phyloP scores from a whole-genome alignment of 1,139 yeast genomes.

The Ashbya aceris region DNA sequence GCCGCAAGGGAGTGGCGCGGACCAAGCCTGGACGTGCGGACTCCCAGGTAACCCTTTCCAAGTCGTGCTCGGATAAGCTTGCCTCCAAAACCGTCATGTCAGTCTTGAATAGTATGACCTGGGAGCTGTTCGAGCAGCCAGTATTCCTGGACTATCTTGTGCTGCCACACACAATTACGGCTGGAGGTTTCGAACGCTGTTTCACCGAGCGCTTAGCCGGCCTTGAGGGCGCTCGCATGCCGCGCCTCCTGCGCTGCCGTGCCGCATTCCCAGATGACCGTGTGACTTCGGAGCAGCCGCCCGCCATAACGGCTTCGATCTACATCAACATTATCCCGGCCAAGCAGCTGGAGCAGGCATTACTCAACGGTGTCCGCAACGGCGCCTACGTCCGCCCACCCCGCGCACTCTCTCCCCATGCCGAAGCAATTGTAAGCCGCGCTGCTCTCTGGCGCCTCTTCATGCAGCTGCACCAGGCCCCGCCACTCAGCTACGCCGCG shows the following conservation, averaged over 20 bases:
- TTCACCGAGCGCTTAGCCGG: slow-evolving; percentile 34
- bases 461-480: slow-evolving; percentile 6
- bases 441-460: slow-evolving; percentile 19
- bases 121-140: slow-evolving; percentile 34
- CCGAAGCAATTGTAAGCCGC: slow-evolving; percentile 29
- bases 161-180: slow-evolving; percentile 33
- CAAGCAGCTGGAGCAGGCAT: slow-evolving; percentile 30
- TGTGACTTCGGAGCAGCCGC: slow-evolving; percentile 23
- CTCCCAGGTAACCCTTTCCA: slow-evolving; percentile 59
- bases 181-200: slow-evolving; percentile 42
- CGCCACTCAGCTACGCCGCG: slow-evolving; percentile 16
- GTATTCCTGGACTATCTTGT: slow-evolving; percentile 48
- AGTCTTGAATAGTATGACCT: slow-evolving; percentile 43
- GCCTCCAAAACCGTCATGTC: slow-evolving; percentile 58
- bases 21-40: slow-evolving; percentile 89
- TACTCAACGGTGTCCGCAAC: slow-evolving; percentile 46
- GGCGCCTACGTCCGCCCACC: slow-evolving; percentile 39
- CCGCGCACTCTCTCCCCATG: slow-evolving; percentile 37
- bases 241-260: slow-evolving; percentile 11
- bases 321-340: slow-evolving; percentile 9
- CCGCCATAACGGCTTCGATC: slow-evolving; percentile 16
- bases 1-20: slow-evolving; percentile 53
- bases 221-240: background rate
- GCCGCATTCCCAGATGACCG: slow-evolving; percentile 14
- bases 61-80: slow-evolving; percentile 83